phyloP scores from a whole-genome alignment of 73 alveolate genomes.

The Diophrys sp. region DNA sequence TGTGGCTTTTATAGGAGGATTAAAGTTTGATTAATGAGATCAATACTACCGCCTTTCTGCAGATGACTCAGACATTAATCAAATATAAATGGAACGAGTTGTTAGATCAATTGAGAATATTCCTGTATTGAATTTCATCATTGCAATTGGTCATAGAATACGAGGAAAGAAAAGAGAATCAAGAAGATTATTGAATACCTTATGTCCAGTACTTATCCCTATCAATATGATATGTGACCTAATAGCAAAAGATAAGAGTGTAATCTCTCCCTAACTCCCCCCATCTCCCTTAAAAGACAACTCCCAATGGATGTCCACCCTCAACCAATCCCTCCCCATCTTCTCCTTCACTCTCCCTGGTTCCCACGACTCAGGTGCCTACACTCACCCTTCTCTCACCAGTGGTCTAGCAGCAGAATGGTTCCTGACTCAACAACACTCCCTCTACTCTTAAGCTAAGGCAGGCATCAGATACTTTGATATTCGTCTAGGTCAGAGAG shows the following conservation, averaged over 20 bases:
- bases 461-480: neutral
- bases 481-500: neutral
- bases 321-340: neutral
- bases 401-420: neutral
- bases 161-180: neutral
- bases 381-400: neutral
- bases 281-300: too few species aligned
- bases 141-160: neutral
- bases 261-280: neutral
- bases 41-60: too few species aligned
- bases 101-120: neutral
- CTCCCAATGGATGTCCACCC: neutral
- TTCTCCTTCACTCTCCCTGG: neutral
- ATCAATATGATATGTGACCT: neutral
- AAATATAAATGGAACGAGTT: neutral
- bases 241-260: neutral
- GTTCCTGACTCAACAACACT: neutral
- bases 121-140: neutral
- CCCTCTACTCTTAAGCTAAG: neutral
- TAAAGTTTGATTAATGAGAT: too few species aligned
- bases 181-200: neutral
- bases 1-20: too few species aligned
- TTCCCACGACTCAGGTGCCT: neutral
- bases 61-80: too few species aligned
- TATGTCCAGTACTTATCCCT: neutral